phyloP scores from a whole-genome alignment of 768 basidiomycete genomes.

The Arthromyces matolae region DNA sequence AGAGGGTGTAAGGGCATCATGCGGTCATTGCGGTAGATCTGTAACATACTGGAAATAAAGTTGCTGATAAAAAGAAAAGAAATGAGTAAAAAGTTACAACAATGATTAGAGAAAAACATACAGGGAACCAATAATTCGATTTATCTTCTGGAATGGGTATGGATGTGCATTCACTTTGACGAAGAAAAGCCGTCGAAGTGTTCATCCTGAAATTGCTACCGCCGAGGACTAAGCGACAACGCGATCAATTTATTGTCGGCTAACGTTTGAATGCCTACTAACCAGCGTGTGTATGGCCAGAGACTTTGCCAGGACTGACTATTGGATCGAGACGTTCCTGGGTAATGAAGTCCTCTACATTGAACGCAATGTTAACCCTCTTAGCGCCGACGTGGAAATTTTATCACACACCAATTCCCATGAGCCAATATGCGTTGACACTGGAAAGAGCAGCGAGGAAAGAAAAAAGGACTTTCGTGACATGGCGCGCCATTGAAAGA shows the following conservation, averaged over 20 bases:
- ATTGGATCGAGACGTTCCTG: conserved; percentile 50
- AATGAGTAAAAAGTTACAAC: not conserved
- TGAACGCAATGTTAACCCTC: not conserved
- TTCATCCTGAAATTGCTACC: conserved; percentile 48
- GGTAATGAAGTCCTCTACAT: conserved; percentile 38
- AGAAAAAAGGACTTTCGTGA: conserved; percentile 29
- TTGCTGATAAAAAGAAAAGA: conserved; percentile 28
- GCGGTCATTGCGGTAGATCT: not conserved
- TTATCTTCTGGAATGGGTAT: conserved; percentile 52
- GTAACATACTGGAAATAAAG: conserved; percentile 46
- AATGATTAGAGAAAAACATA: conserved; percentile 20
- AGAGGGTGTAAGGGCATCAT: not conserved
- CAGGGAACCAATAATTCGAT: conserved; percentile 51
- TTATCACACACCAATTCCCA: conserved; percentile 33
- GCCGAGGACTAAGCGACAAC: conserved; percentile 38
- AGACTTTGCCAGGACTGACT: conserved; percentile 41
- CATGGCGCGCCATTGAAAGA: conserved; percentile 19
- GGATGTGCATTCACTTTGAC: conserved; percentile 49
- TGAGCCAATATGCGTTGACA: conserved; percentile 44
- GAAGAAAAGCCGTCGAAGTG: conserved; percentile 38
- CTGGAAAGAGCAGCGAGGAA: conserved; percentile 29
- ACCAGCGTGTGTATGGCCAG: conserved; percentile 48
- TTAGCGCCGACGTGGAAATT: conserved; percentile 1
- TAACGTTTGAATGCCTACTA: conserved; percentile 3
- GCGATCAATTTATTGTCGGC: conserved; percentile 2